These are phyloP conservation scores for Phytophthora palmivora DNA, from an alignment of 352 stramenopile species.

Conservation along the genomic window DNA sequence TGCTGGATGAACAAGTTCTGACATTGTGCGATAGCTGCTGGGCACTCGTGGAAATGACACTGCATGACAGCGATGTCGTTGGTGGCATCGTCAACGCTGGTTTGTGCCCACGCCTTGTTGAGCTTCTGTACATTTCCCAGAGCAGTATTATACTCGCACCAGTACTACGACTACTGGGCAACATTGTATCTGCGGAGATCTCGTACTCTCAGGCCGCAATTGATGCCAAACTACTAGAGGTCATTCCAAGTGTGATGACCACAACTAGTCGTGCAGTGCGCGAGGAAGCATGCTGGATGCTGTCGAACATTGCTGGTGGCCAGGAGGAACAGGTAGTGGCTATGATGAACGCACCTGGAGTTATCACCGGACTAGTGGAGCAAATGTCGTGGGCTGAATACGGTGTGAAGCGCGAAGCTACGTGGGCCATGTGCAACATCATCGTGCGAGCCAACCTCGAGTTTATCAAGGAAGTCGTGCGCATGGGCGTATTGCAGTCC, in stretches of 20 bases:
- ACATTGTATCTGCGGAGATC: slow-evolving; percentile 86
- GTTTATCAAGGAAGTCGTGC: slow-evolving; percentile 71
- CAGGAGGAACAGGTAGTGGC: slow-evolving; percentile 77
- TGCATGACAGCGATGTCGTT: slow-evolving; percentile 75
- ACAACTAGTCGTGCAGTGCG: slow-evolving; percentile 81
- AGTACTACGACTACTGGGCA: slow-evolving; percentile 77
- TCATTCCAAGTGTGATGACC: slow-evolving; percentile 85
- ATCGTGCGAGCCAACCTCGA: slow-evolving; percentile 72
- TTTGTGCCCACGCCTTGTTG: slow-evolving; percentile 76
- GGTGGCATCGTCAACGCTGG: slow-evolving; percentile 64
- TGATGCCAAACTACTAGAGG: slow-evolving; percentile 78
- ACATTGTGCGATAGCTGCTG: slow-evolving; percentile 89
- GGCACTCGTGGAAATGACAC: slow-evolving; percentile 83
- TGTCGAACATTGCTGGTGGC: slow-evolving; percentile 85
- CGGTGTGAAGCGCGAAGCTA: slow-evolving; percentile 83
- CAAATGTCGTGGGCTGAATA: slow-evolving; percentile 91
- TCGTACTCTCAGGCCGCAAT: slow-evolving; percentile 79
- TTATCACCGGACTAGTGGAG: slow-evolving; percentile 73
- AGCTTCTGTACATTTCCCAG: slow-evolving; percentile 86
- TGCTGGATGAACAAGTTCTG: slow-evolving; percentile 86
- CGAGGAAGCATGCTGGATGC: slow-evolving; percentile 89
- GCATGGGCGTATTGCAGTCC: slow-evolving; percentile 75
- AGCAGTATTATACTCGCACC: slow-evolving; percentile 85
- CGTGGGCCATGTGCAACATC: slow-evolving; percentile 89
- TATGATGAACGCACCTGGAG: slow-evolving; percentile 75